These are phyloP conservation scores for Quercus glauca DNA, from an alignment of 306 rosid genomes.

Conservation along the genomic window DNA sequence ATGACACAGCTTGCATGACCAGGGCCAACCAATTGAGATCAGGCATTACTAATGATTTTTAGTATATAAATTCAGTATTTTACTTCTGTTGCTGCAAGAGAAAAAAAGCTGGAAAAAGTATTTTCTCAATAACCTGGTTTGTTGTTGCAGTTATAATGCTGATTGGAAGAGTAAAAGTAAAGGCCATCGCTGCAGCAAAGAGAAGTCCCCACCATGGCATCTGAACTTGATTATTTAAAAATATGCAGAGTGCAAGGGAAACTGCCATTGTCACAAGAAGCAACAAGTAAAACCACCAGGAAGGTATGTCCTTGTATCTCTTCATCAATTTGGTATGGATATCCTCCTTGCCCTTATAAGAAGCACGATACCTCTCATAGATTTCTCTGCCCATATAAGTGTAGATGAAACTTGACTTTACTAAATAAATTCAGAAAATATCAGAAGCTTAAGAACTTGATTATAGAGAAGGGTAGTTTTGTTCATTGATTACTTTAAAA, in stretches of 20 bases:
- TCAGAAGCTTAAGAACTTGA: background rate
- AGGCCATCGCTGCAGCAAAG: conserved; percentile 63
- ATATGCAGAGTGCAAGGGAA: conserved; percentile 61
- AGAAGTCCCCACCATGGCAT: conserved; percentile 95
- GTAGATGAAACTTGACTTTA: background rate
- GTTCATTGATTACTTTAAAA: background rate
- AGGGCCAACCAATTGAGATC: background rate
- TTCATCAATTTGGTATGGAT: conserved; percentile 78
- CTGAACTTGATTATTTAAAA: conserved; percentile 69
- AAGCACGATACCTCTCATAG: conserved; percentile 58
- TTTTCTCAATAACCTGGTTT: conserved; percentile 55
- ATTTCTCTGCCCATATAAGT: conserved; percentile 67
- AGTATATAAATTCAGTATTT: background rate
- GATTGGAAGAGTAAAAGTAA: conserved; percentile 74
- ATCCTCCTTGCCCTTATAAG: conserved; percentile 59
- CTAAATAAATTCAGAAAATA: background rate
- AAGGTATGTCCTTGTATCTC: conserved; percentile 74
- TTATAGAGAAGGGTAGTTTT: background rate
- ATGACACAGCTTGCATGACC: too few species aligned
- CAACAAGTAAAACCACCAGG: conserved; percentile 79
- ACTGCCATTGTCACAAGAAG: conserved; percentile 44
- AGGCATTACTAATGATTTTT: background rate
- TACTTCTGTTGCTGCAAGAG: background rate
- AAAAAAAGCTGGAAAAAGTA: background rate
- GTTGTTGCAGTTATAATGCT: conserved; percentile 91